Conservation (phyloP, 352 stramenopile genomes). For the Blastocystis sp. region DNA sequence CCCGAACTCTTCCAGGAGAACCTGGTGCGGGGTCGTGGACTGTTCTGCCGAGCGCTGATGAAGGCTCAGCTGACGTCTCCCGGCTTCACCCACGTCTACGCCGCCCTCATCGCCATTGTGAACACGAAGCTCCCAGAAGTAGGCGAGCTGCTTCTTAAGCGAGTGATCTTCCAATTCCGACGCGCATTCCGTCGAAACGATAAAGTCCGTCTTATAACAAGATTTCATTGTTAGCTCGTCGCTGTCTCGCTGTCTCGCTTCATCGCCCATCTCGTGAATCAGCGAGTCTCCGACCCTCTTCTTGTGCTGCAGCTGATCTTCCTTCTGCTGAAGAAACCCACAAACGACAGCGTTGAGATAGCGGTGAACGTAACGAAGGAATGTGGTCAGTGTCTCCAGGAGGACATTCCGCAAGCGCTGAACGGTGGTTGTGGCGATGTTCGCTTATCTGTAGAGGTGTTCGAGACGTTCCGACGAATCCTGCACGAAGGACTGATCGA, state of each 20-base stretch:
- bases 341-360: slow-evolving; percentile 94
- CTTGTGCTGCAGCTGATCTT: slow-evolving; percentile 92
- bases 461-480: slow-evolving; percentile 91
- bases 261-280: slow-evolving; percentile 96
- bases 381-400: slow-evolving; percentile 78
- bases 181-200: slow-evolving; percentile 89
- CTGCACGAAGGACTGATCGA: slow-evolving; percentile 91
- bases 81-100: slow-evolving; percentile 90
- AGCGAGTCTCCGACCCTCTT: slow-evolving; percentile 93
- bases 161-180: slow-evolving; percentile 88
- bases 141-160: slow-evolving; percentile 85
- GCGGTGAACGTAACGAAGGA: slow-evolving; percentile 94
- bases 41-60: slow-evolving; percentile 87
- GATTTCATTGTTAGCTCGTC: neutral
- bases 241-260: slow-evolving; percentile 89
- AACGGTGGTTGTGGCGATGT: neutral
- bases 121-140: slow-evolving; percentile 98
- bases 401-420: slow-evolving; percentile 73
- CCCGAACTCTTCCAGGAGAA: slow-evolving; percentile 91
- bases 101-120: slow-evolving; percentile 89
- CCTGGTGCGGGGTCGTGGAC: slow-evolving; percentile 85
- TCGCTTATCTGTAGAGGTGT: slow-evolving; percentile 73
- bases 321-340: slow-evolving; percentile 89
- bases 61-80: slow-evolving; percentile 89
- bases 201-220: slow-evolving; percentile 71